A percentile compares a stretch with the other conserved stretches of the same genome.
Evolutionary conservation across 176 grass and related monocot species (phyloP).

Genomic region (Urochloa ruziziensis): DNA sequence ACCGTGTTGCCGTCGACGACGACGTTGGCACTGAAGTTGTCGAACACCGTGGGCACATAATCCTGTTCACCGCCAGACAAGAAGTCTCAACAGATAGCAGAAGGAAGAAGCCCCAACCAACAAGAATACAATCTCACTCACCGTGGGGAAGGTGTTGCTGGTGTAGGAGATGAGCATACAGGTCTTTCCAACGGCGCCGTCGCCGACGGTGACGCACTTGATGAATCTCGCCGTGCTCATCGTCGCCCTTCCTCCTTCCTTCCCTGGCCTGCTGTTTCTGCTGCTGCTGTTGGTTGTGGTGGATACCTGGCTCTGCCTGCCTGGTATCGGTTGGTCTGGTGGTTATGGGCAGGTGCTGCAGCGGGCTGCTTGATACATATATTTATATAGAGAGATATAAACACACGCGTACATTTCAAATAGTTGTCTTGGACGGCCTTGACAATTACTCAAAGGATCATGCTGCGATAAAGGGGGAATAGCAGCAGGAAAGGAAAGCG

Average conservation of each 20-base stretch:
- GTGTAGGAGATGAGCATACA: constrained; percentile 98
- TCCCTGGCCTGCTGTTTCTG: neutral
- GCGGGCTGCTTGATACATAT: neutral
- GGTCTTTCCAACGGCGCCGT: constrained; percentile 82
- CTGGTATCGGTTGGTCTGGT: constrained; percentile 16
- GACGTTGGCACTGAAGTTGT: constrained; percentile 51
- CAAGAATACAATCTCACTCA: neutral
- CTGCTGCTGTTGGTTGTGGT: neutral
- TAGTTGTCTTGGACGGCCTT: constrained; percentile 27
- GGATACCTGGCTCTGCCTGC: neutral
- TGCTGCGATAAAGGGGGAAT: neutral
- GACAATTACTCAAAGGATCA: constrained; percentile 39
- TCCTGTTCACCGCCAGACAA: constrained; percentile 11
- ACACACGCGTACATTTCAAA: neutral
- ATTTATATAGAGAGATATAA: neutral
- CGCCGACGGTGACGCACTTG: constrained; percentile 86
- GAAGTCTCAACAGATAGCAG: neutral
- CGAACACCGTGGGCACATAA: constrained; percentile 51
- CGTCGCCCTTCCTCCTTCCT: neutral
- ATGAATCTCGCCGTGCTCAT: constrained; percentile 73
- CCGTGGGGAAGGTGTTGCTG: constrained; percentile 92
- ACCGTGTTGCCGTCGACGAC: constrained; percentile 50
- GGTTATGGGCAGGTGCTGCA: neutral
- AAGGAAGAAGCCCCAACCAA: neutral
- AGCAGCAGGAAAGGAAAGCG: neutral